phyloP scores from a whole-genome alignment of 208 protist species.

The Trichomonas vaginalis region DNA sequence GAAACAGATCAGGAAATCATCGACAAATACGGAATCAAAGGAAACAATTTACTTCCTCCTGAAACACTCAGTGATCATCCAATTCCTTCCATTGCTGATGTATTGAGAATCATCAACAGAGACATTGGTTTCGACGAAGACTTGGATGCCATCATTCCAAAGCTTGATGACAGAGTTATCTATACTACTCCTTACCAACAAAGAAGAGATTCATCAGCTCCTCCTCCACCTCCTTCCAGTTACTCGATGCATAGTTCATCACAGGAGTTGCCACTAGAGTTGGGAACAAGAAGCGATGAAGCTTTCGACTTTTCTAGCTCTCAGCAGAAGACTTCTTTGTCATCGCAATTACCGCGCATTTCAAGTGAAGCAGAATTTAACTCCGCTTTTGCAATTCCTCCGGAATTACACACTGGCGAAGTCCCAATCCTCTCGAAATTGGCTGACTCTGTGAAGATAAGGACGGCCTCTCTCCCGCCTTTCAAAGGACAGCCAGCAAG shows the following conservation, averaged over 20 bases:
- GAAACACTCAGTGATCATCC: neutral
- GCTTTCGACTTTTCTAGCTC: neutral
- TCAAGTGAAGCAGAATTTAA: neutral
- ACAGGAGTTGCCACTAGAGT: neutral
- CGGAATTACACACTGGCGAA: neutral
- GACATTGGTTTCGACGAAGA: neutral
- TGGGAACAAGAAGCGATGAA: neutral
- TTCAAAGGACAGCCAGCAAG: neutral
- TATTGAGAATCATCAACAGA: neutral
- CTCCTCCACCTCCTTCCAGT: no score
- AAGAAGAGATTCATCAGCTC: neutral
- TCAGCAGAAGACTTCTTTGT: neutral
- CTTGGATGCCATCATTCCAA: neutral
- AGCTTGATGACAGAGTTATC: neutral
- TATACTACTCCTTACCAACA: neutral
- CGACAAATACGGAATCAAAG: neutral
- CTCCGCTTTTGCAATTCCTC: neutral
- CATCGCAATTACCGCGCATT: no score
- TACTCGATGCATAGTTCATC: neutral
- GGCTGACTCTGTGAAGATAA: neutral
- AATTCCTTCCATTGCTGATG: neutral
- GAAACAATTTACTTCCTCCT: neutral
- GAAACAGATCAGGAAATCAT: neutral
- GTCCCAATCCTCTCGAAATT: neutral
- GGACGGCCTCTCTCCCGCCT: neutral